Conservation (phyloP, 768 basidiomycete genomes). For the Serendipita indica region DNA sequence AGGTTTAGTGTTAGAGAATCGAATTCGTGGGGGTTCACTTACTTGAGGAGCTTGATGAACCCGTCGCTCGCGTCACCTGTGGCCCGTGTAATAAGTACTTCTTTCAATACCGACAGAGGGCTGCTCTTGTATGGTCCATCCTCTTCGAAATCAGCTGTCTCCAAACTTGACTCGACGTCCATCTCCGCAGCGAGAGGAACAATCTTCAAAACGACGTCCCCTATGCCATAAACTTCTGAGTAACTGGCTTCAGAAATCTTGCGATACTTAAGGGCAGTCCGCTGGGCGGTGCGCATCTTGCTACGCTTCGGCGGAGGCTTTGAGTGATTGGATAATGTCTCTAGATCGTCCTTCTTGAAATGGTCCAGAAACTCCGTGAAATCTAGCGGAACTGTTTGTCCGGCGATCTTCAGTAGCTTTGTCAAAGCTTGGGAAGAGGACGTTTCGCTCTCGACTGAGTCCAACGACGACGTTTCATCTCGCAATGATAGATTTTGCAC, state of each 20-base stretch:
- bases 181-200: constrained; percentile 56
- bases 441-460: background rate
- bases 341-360: background rate
- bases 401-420: background rate
- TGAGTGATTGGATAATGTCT: background rate
- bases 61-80: constrained; percentile 66
- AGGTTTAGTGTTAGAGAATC: background rate
- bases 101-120: constrained; percentile 60
- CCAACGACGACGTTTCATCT: background rate
- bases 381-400: background rate
- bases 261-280: constrained; percentile 28
- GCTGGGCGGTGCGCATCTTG: background rate
- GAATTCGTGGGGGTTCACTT: constrained; percentile 13
- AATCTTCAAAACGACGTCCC: constrained; percentile 79
- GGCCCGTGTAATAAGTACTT: constrained; percentile 58
- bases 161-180: constrained; percentile 11
- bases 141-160: constrained; percentile 20
- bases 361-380: background rate
- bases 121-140: constrained; percentile 60
- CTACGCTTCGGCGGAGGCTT: background rate
- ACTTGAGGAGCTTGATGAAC: constrained; percentile 58
- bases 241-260: constrained; percentile 97
- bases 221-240: constrained; percentile 89
- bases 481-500: background rate
- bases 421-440: background rate